phyloP scores from a whole-genome alignment of 2,329 filamentous ascomycete genomes.

The Scedosporium minutisporum region DNA sequence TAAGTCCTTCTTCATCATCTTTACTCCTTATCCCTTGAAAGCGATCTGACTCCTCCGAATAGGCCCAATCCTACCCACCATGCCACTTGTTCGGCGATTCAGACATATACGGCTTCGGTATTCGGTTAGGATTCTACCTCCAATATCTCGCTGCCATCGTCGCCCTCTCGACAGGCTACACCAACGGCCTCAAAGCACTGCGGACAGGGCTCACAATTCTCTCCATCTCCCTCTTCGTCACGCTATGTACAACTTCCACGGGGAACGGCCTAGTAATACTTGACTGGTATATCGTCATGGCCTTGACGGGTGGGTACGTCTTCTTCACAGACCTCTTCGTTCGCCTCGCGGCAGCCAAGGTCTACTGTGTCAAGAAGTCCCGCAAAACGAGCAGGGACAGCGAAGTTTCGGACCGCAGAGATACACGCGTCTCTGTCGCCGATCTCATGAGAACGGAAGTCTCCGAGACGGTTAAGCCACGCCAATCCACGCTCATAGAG shows the following conservation, averaged over 20 bases:
- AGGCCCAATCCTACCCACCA: slow-evolving; percentile 12
- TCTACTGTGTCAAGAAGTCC: background rate
- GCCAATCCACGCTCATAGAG: background rate
- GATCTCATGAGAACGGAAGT: background rate
- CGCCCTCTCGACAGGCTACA: background rate
- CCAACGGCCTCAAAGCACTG: background rate
- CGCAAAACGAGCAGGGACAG: background rate
- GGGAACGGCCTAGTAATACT: slow-evolving; percentile 2
- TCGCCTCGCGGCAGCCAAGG: background rate
- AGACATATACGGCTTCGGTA: slow-evolving; percentile 8
- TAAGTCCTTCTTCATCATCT: background rate
- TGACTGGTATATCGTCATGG: slow-evolving; percentile 5
- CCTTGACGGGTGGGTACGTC: background rate
- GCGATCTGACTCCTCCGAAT: slow-evolving; percentile 21
- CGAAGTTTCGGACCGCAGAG: background rate
- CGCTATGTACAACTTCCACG: background rate
- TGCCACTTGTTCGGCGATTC: slow-evolving; percentile 7
- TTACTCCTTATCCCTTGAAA: background rate
- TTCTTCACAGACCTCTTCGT: slow-evolving; percentile 3
- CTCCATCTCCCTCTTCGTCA: background rate
- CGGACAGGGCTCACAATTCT: slow-evolving; percentile 4
- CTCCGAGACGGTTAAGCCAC: background rate
- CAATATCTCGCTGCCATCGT: slow-evolving; percentile 6
- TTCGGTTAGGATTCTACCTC: slow-evolving; percentile 8
- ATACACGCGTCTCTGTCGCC: background rate